Evolutionary conservation across 441 rosid genomes (phyloP).

Genomic region (Adansonia madagascariensis): DNA sequence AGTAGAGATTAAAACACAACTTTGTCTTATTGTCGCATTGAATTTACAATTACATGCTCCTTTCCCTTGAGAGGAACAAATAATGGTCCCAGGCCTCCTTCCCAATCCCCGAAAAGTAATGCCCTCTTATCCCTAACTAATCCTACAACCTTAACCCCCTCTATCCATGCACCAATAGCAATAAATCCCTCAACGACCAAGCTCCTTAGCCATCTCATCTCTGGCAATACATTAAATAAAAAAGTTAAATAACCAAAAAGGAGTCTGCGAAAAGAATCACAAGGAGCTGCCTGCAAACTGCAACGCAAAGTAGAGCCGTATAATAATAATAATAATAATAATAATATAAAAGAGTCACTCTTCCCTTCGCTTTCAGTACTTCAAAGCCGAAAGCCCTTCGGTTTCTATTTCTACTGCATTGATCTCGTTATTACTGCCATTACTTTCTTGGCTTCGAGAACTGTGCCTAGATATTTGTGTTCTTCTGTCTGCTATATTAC

Average conservation of each 20-base stretch:
- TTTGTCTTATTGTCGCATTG: slow-evolving; percentile 40
- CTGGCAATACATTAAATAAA: background rate
- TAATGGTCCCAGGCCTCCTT: slow-evolving; percentile 31
- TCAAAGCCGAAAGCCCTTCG: slow-evolving; percentile 26
- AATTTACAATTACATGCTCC: slow-evolving; percentile 38
- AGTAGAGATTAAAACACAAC: slow-evolving; percentile 34
- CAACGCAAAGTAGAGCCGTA: slow-evolving; percentile 1
- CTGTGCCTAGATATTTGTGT: slow-evolving; percentile 44
- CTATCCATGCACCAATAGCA: background rate
- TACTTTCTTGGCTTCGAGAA: slow-evolving; percentile 35
- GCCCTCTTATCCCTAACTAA: slow-evolving; percentile 27
- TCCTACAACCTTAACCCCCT: slow-evolving; percentile 28
- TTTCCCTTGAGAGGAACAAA: slow-evolving; percentile 33
- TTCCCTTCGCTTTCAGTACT: slow-evolving; percentile 52
- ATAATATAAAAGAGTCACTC: slow-evolving; percentile 13
- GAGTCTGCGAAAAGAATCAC: slow-evolving; percentile 3
- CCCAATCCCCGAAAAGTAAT: slow-evolving; percentile 11
- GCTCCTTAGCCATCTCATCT: background rate
- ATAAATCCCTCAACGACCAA: slow-evolving; percentile 39
- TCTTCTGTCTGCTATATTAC: slow-evolving; percentile 26
- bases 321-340: background rate
- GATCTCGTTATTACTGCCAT: slow-evolving; percentile 32
- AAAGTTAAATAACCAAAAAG: background rate
- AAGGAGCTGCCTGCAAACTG: slow-evolving; percentile 1
- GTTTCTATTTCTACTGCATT: slow-evolving; percentile 28